Base-by-base conservation (phyloP, 2,329 filamentous ascomycete species). In the Paraphaeosphaeria sporulosa region DNA sequence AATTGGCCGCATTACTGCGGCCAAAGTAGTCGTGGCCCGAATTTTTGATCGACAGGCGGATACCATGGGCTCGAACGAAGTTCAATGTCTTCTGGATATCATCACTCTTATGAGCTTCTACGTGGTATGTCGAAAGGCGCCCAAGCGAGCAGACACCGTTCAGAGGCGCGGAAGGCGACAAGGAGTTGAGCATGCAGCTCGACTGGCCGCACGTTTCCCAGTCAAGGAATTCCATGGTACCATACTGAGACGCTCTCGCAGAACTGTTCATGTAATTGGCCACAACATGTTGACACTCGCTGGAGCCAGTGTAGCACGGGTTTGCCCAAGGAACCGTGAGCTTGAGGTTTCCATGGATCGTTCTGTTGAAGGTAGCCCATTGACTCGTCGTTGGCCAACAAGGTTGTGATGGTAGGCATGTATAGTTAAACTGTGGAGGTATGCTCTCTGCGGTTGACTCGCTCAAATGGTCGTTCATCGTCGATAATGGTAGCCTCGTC, bases 21-120 rank as follows among this genome's bases (percentile, higher is more conserved):
- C 73, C 74, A 49, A 76, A 76, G 54, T 76, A 78, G 53, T 77
- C 75, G 50, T 78, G 76, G 2, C 76, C 75, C 0, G 74, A 77
- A 36, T 76, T 78, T 54, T 76, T 75, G 55, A 78, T 75, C 2
- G 74, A 75, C 0, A 77, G 51, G 2, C 75, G 73, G 27, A 78
- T 71, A 4, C 69, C 71, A 54, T 76, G 69, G 23, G 71, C 46
- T 27, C 66, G 65, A 38, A 71, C 70, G 36, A 78, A 77, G 23
- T 64, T 34, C 40, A 77, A 42, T 1, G 73, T 70, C 49, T 64
- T 69, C 55, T 64, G 68, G 42, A 77, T 73, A 46, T 76, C 71
- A 10, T 64, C 53, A 25, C 67, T 55, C 15, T 54, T 65, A 10
- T 66, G 67, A 12, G 70, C 73, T 61, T 74, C 70, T 3, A 76